These are phyloP conservation scores for Apiotrichum akiyoshidainum DNA, from an alignment of 1,284 basidiomycete species.

Conservation along the genomic window DNA sequence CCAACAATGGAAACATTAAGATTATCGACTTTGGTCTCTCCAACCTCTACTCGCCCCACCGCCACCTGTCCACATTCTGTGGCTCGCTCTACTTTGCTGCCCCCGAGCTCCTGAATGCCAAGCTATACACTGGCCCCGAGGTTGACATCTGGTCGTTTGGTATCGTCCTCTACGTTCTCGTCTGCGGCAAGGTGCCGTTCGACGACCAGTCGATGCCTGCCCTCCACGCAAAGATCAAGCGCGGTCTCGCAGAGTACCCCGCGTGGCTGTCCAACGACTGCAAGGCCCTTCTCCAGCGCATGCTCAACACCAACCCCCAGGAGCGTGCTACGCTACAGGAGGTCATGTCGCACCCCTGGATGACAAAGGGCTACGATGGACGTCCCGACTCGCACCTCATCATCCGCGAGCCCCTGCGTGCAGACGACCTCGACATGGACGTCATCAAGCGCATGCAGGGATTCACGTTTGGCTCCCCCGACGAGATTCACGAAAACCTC, in stretches of 20 bases:
- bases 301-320: slow-evolving; percentile 92
- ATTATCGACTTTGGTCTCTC: slow-evolving; percentile 99
- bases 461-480: slow-evolving; percentile 89
- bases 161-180: slow-evolving; percentile 93
- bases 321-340: slow-evolving; percentile 79
- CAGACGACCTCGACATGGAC: slow-evolving; percentile 78
- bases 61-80: slow-evolving; percentile 90
- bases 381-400: slow-evolving; percentile 82
- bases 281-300: slow-evolving; percentile 86
- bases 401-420: slow-evolving; percentile 78
- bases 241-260: slow-evolving; percentile 94
- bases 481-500: slow-evolving; percentile 76
- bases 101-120: slow-evolving; percentile 92
- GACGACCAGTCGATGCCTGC: slow-evolving; percentile 99
- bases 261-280: slow-evolving; percentile 96
- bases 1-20: slow-evolving; percentile 97
- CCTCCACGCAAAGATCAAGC: slow-evolving; percentile 97
- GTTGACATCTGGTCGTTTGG: slow-evolving; percentile 99
- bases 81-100: slow-evolving; percentile 98
- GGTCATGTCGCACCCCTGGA: slow-evolving; percentile 91
- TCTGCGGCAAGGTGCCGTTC: slow-evolving; percentile 97
- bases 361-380: slow-evolving; percentile 79
- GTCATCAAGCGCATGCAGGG: slow-evolving; percentile 92
- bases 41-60: slow-evolving; percentile 84
- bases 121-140: slow-evolving; percentile 94